phyloP scores from a whole-genome alignment of 108 stramenopile species.

The Parmales sp. region DNA sequence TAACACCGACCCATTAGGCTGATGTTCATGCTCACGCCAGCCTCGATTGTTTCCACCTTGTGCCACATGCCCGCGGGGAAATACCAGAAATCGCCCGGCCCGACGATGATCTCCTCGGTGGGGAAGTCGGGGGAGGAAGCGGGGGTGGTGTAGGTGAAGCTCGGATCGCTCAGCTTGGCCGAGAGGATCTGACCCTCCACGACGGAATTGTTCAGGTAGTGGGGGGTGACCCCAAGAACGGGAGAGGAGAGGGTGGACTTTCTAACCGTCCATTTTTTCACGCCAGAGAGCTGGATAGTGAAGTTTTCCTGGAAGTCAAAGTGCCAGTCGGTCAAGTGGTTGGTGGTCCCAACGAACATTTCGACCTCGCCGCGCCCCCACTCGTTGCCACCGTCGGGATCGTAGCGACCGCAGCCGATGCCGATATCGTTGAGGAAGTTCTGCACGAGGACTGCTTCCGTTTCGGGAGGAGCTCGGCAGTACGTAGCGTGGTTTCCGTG shows the following conservation, averaged over 20 bases:
- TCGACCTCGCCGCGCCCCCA: conserved; percentile 77
- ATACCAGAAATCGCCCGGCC: conserved; percentile 77
- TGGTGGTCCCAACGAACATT: conserved; percentile 52
- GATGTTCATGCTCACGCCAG: conserved; percentile 72
- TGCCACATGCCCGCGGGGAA: conserved; percentile 88
- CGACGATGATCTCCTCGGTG: neutral
- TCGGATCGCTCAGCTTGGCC: neutral
- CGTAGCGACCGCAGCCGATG: conserved; percentile 67
- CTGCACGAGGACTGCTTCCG: conserved; percentile 61
- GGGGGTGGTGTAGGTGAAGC: neutral
- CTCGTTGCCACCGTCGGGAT: conserved; percentile 36
- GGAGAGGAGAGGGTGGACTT: conserved; percentile 55
- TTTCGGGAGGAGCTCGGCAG: conserved; percentile 71
- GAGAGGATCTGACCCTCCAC: conserved; percentile 75
- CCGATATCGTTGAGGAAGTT: conserved; percentile 49
- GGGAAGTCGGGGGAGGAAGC: neutral
- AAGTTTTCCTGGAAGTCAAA: conserved; percentile 92
- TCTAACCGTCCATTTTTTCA: conserved; percentile 68
- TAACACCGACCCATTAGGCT: conserved; percentile 73
- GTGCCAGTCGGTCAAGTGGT: conserved; percentile 67
- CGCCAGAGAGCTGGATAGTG: conserved; percentile 73
- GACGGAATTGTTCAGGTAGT: conserved; percentile 52
- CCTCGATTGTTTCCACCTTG: conserved; percentile 64
- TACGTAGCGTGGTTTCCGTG: conserved; percentile 64
- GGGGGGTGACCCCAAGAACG: conserved; percentile 71